A percentile compares a stretch with the other conserved stretches of the same genome.
Conservation (phyloP, 768 basidiomycete species). For the Suillus bovinus region DNA sequence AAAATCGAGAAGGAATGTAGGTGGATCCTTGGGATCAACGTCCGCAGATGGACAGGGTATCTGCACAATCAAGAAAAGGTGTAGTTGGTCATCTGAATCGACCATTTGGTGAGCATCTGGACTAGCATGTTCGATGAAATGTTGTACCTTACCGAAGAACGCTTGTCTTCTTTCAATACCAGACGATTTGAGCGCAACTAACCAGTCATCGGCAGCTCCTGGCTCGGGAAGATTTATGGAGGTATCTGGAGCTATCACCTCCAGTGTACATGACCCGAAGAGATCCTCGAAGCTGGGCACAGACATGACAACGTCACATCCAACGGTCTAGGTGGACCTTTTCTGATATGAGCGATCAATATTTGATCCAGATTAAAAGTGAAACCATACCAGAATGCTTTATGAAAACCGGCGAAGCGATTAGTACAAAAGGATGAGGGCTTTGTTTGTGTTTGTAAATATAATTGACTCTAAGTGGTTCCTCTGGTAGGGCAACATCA, state of each 20-base stretch:
- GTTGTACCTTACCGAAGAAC: slow-evolving; percentile 65
- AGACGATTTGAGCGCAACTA: slow-evolving; percentile 43
- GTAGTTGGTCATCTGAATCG: slow-evolving; percentile 55
- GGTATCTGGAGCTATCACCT: slow-evolving; percentile 65
- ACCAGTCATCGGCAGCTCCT: slow-evolving; percentile 52
- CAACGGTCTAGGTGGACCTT: neutral
- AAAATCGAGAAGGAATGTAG: slow-evolving; percentile 50
- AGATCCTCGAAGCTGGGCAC: slow-evolving; percentile 59
- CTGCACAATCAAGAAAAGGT: slow-evolving; percentile 45
- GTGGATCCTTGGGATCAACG: slow-evolving; percentile 36
- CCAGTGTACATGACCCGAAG: slow-evolving; percentile 58
- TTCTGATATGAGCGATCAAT: neutral
- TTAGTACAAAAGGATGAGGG: neutral
- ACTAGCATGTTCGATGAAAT: slow-evolving; percentile 12
- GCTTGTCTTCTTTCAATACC: slow-evolving; percentile 59
- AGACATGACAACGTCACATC: slow-evolving; percentile 17
- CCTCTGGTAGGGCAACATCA: too few species aligned
- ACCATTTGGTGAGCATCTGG: slow-evolving; percentile 18
- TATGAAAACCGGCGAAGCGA: neutral
- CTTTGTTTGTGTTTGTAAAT: neutral
- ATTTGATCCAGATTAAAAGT: neutral
- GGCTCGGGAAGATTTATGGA: slow-evolving; percentile 60
- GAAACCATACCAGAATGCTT: neutral
- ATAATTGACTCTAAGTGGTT: too few species aligned
- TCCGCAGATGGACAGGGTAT: slow-evolving; percentile 29